Evolutionary conservation across 2,329 filamentous ascomycete species (phyloP).

Genomic region (Microdochium paspali): DNA sequence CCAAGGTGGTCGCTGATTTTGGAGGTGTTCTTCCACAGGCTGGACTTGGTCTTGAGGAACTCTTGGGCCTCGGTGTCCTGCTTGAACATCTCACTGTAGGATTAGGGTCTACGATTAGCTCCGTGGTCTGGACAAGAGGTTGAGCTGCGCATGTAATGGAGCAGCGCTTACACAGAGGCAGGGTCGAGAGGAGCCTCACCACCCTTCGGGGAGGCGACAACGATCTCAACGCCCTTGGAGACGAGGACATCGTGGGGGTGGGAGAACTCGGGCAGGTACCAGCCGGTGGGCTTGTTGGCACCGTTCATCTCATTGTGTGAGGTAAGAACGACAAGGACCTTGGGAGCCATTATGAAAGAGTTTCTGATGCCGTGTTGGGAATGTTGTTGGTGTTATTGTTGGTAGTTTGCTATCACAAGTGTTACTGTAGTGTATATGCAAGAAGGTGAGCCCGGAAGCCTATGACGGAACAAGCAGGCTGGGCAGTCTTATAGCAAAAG

Average conservation of each 20-base stretch:
- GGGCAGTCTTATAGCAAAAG: too few relatives aligned
- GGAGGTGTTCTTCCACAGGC: constrained; percentile 54
- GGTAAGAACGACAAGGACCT: constrained; percentile 63
- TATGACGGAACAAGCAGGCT: too few relatives aligned
- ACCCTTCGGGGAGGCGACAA: constrained; percentile 53
- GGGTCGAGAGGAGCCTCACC: constrained; percentile 54
- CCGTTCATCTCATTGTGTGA: constrained; percentile 44
- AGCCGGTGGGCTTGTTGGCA: constrained; percentile 51
- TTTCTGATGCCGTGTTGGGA: too few relatives aligned
- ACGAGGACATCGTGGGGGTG: constrained; percentile 52
- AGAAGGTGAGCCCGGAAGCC: too few relatives aligned
- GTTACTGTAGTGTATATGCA: background rate
- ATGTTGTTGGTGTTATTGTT: background rate
- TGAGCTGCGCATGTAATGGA: too few relatives aligned
- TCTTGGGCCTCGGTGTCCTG: constrained; percentile 38
- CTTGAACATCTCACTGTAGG: constrained; percentile 32
- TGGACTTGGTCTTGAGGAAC: constrained; percentile 46
- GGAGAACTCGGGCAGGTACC: constrained; percentile 60
- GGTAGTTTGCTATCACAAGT: background rate
- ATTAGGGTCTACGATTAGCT: background rate
- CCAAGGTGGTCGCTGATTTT: constrained; percentile 47
- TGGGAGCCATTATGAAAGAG: constrained; percentile 40
- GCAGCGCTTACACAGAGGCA: constrained; percentile 28
- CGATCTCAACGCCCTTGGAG: constrained; percentile 39
- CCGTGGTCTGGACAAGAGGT: background rate